Percentiles rank a stretch among this genome's conserved stretches.
phyloP scores from a whole-genome alignment of 1,284 basidiomycete genomes.

The Uromyces viciae-fabae region DNA sequence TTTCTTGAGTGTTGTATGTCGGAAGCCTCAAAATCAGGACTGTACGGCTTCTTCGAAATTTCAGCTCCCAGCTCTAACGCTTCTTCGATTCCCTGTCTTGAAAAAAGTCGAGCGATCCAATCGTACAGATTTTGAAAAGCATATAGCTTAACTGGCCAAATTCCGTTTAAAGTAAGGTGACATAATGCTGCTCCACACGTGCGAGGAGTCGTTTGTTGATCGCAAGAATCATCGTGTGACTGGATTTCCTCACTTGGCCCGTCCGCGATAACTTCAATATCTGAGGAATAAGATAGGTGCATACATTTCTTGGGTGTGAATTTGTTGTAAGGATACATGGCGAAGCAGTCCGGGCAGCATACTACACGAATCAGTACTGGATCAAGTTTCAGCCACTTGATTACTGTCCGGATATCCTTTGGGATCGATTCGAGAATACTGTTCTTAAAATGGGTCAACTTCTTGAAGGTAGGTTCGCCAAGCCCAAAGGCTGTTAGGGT shows the following conservation, averaged over 20 bases:
- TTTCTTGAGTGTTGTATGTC: conserved; percentile 25
- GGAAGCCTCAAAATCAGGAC: neutral
- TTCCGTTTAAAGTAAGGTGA: too few species aligned
- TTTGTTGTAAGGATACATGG: neutral
- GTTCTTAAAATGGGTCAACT: neutral
- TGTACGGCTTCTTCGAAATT: neutral
- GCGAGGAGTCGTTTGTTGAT: too few species aligned
- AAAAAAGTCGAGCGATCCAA: conserved; percentile 24
- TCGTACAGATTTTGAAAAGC: neutral
- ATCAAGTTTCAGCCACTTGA: neutral
- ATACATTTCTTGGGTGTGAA: neutral
- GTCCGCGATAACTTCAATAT: too few species aligned
- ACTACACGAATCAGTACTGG: neutral
- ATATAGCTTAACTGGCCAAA: neutral
- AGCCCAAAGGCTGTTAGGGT: too few species aligned
- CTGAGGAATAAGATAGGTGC: too few species aligned
- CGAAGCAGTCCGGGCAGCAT: conserved; percentile 22
- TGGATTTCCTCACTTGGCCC: too few species aligned
- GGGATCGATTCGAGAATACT: neutral
- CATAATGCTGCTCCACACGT: neutral
- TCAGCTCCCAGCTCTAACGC: neutral
- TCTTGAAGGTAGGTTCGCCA: neutral
- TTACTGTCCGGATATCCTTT: neutral
- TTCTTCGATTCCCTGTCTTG: conserved; percentile 6
- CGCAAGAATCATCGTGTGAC: too few species aligned